Evolutionary conservation across 805 yeast species (phyloP).

Genomic region (Sporopachydermia quercuum): DNA sequence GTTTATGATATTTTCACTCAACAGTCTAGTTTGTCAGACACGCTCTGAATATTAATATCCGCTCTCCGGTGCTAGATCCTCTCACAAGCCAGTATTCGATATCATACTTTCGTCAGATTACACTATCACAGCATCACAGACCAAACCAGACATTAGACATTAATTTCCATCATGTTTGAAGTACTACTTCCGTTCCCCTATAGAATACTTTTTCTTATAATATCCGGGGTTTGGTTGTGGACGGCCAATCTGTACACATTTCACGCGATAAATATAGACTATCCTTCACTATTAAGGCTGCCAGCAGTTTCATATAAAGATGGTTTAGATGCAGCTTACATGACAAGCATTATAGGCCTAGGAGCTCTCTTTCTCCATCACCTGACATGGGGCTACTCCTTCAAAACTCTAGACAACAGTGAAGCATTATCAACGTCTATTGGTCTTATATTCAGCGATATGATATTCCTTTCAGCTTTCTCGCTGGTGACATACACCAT

Average conservation of each 20-base stretch:
- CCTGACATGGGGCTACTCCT: constrained; percentile 12
- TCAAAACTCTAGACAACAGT: constrained; percentile 15
- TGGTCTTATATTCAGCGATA: constrained; percentile 21
- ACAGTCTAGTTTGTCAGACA: too few species aligned
- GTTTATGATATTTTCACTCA: too few species aligned
- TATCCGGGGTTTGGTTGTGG: constrained; percentile 42
- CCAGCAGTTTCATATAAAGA: constrained; percentile 18
- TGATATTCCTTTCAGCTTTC: constrained; percentile 22
- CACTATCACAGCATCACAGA: too few species aligned
- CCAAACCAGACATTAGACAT: too few species aligned
- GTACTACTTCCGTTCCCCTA: not conserved
- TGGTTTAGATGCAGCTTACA: constrained; percentile 20
- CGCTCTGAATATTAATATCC: constrained; percentile 16
- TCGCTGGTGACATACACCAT: constrained; percentile 24
- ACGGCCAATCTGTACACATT: constrained; percentile 27
- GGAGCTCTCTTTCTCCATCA: constrained; percentile 17
- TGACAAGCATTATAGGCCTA: constrained; percentile 14
- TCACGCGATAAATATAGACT: constrained; percentile 26
- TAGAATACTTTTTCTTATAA: constrained; percentile 31
- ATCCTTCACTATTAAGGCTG: constrained; percentile 27
- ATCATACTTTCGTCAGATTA: too few species aligned
- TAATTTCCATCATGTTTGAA: constrained; percentile 4
- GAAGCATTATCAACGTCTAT: constrained; percentile 23
- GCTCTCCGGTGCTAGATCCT: constrained; percentile 12
- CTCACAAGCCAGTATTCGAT: too few species aligned